Conservation (phyloP, 768 basidiomycete species). For the Podaxis pistillaris region DNA sequence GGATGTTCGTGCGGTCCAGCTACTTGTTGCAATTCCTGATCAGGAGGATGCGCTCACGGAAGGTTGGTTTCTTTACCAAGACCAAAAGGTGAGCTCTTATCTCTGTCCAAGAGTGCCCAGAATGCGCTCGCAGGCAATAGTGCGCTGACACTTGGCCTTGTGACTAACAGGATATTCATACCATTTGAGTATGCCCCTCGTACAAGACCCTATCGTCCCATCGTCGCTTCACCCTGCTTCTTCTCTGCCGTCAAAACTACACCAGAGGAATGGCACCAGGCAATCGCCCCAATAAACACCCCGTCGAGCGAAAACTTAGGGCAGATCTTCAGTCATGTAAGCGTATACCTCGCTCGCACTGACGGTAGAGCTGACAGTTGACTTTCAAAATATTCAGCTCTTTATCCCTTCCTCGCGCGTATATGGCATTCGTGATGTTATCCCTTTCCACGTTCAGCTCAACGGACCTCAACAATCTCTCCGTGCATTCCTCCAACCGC, state of each 20-base stretch:
- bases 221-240: slow-evolving; percentile 46
- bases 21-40: slow-evolving; percentile 48
- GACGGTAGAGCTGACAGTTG: slow-evolving; percentile 4
- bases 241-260: slow-evolving; percentile 56
- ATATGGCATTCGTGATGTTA: slow-evolving; percentile 52
- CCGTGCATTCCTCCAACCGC: slow-evolving; percentile 39
- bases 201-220: slow-evolving; percentile 53
- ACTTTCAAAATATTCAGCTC: slow-evolving; percentile 35
- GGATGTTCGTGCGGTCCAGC: slow-evolving; percentile 36
- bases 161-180: slow-evolving; percentile 38
- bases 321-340: slow-evolving; percentile 51
- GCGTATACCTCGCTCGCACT: slow-evolving; percentile 20
- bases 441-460: slow-evolving; percentile 68
- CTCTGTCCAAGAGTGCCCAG: background rate
- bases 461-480: slow-evolving; percentile 45
- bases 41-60: slow-evolving; percentile 34
- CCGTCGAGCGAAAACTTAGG: slow-evolving; percentile 30
- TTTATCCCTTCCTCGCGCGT: slow-evolving; percentile 58
- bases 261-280: slow-evolving; percentile 69
- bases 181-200: slow-evolving; percentile 54
- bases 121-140: background rate
- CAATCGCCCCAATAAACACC: slow-evolving; percentile 38
- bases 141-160: slow-evolving; percentile 1
- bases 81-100: slow-evolving; percentile 40
- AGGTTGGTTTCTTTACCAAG: slow-evolving; percentile 43